Percentiles rank a stretch among this genome's conserved stretches.
phyloP scores from a whole-genome alignment of 192 early-diverging fungal genomes.

The Phycomyces nitens region DNA sequence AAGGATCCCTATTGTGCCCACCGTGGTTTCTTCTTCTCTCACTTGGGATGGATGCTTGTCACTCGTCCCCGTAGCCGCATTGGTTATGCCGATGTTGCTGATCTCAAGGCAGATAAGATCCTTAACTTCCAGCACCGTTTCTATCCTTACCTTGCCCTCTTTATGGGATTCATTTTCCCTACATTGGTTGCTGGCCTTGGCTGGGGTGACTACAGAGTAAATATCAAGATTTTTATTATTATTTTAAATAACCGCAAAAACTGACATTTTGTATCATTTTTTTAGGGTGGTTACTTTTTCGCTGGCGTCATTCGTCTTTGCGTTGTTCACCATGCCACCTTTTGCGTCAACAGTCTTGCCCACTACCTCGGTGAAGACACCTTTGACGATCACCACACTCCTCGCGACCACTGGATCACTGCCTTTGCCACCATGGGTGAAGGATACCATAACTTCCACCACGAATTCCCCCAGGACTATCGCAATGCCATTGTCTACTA shows the following conservation, averaged over 20 bases:
- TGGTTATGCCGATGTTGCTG: conserved; percentile 79
- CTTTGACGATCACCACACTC: conserved; percentile 80
- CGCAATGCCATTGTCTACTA: conserved; percentile 76
- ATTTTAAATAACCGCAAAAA: not conserved
- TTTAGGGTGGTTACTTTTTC: not conserved
- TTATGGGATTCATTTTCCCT: conserved; percentile 77
- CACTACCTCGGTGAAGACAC: conserved; percentile 70
- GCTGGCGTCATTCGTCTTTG: conserved; percentile 70
- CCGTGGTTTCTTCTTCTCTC: conserved; percentile 76
- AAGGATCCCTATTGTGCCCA: conserved; percentile 81
- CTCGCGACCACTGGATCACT: conserved; percentile 76
- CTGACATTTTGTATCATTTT: too few species aligned
- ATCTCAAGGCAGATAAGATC: conserved; percentile 70
- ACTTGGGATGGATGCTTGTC: conserved; percentile 85
- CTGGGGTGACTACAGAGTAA: conserved; percentile 71
- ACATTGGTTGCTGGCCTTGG: conserved; percentile 80
- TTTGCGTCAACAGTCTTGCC: conserved; percentile 82
- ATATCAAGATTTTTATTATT: conserved; percentile 4
- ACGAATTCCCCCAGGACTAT: conserved; percentile 84
- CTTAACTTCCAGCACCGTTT: conserved; percentile 77
- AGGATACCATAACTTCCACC: conserved; percentile 86
- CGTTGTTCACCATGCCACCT: conserved; percentile 82
- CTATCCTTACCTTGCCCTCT: conserved; percentile 66
- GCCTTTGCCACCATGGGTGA: conserved; percentile 81
- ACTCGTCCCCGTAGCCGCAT: conserved; percentile 69